phyloP scores from a whole-genome alignment of 805 yeast species.

The Yamadazyma laniorum region DNA sequence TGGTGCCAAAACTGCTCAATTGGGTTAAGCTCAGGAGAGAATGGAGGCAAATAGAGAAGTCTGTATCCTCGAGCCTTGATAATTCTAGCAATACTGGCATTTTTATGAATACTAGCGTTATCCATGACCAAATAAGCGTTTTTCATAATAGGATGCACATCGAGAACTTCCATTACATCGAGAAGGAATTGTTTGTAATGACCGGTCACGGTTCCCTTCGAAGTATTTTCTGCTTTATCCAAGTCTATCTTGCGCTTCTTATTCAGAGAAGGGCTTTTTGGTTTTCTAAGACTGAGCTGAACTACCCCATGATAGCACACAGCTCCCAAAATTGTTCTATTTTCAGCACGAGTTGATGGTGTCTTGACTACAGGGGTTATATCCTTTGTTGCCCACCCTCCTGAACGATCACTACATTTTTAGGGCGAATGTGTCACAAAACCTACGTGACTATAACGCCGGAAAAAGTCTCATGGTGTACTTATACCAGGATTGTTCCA shows the following conservation, averaged over 20 bases:
- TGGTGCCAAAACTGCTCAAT: slow-evolving; percentile 17
- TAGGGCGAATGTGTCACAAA: no score
- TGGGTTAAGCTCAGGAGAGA: slow-evolving; percentile 14
- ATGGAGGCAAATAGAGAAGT: slow-evolving; percentile 15
- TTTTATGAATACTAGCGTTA: slow-evolving; percentile 16
- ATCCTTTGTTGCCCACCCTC: slow-evolving; percentile 12
- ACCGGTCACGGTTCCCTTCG: slow-evolving; percentile 11
- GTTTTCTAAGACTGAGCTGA: slow-evolving; percentile 1
- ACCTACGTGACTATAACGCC: no score
- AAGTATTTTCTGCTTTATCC: background rate
- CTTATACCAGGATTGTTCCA: no score
- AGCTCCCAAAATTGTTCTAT: slow-evolving; percentile 11
- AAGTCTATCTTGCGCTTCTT: slow-evolving; percentile 6
- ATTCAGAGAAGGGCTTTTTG: background rate
- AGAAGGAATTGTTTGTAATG: slow-evolving; percentile 13
- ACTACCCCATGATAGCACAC: slow-evolving; percentile 8
- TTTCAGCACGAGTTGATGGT: slow-evolving; percentile 8
- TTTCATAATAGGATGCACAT: slow-evolving; percentile 6
- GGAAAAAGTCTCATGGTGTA: no score
- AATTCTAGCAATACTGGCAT: slow-evolving; percentile 12
- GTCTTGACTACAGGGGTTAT: slow-evolving; percentile 14
- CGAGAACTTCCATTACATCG: slow-evolving; percentile 10
- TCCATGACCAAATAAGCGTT: slow-evolving; percentile 13
- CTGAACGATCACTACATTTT: slow-evolving; percentile 11
- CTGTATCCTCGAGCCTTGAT: slow-evolving; percentile 12